Evolutionary conservation across 2,329 filamentous ascomycete species (phyloP), one percentile per base, ranked within the genome.

Genomic region (Falciphora oryzae): DNA sequence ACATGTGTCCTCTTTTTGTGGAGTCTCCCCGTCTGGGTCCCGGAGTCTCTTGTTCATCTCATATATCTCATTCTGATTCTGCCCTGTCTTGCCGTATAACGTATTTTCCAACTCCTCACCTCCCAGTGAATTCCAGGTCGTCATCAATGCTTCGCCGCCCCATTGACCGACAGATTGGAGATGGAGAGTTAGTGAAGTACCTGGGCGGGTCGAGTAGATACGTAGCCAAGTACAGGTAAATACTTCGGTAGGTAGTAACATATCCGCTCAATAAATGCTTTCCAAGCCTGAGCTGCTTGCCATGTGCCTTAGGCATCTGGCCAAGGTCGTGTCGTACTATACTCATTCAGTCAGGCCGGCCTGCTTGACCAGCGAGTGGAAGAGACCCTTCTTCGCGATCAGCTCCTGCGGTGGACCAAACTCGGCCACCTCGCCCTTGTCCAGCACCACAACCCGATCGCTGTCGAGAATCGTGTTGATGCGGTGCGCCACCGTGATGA

Each of bases 401-500:
- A 99, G 81, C 68, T 89, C 87, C 56, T 86, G 81, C 2, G 95
- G 95, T 8, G 89, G 92, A 75, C 96, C 95, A 76, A 97, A 99
- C 76, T 99, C 95, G 62, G 89, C 90, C 57, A 99, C 93, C 71
- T 88, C 86, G 58, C 95, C 95, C 76, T 90, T 90, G 74, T 98
- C 93, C 7, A 99, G 85, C 62, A 99, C 95, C 50, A 99, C 89
- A 67, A 99, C 95, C 62, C 93, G 87, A 78, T 99, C 94, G 67
- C 84, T 86, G 75, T 90, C 87, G 35, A 99, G 84, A 71, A 99
- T 98, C 14, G 95, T 99, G 79, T 98, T 98, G 80, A 99, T 96
- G 64, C 95, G 89, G 80, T 99, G 95, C 31, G 95, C 95, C 72
- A 99, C 97, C 1, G 95, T 99, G 76, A 99, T 96, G 76, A 99